Evolutionary conservation across 768 basidiomycete genomes (phyloP).

Genomic region (Boletus rufocinnamomeus): DNA sequence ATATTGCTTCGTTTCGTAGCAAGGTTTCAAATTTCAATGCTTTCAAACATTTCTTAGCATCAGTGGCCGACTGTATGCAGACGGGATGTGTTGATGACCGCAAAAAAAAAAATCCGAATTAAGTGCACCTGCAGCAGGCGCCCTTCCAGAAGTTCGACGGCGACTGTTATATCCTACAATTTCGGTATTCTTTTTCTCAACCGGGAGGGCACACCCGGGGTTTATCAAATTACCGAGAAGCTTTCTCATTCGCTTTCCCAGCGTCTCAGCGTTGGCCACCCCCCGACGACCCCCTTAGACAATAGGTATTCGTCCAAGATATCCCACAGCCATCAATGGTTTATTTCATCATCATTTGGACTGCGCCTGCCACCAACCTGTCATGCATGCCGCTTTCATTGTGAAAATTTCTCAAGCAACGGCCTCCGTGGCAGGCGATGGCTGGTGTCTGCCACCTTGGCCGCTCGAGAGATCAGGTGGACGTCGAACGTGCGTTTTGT

Average conservation of each 20-base stretch:
- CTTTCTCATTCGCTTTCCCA: neutral
- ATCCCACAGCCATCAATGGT: no score
- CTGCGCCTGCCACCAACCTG: neutral
- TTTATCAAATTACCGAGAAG: no score
- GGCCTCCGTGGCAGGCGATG: neutral
- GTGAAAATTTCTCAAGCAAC: neutral
- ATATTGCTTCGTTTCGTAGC: neutral
- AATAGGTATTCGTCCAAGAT: no score
- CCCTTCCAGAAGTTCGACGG: no score
- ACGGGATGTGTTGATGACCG: no score
- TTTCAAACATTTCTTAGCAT: neutral
- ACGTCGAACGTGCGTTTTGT: neutral
- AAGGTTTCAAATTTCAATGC: neutral
- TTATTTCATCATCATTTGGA: no score
- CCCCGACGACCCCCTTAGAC: neutral
- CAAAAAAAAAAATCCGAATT: no score
- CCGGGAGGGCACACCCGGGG: no score
- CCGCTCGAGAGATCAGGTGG: neutral
- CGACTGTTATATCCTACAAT: no score
- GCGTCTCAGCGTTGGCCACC: neutral
- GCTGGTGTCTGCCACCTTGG: neutral
- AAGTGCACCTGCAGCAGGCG: no score
- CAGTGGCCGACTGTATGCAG: no score
- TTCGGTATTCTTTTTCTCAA: no score
- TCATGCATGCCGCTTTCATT: neutral